phyloP scores from a whole-genome alignment of 768 basidiomycete genomes.

The Auricularia sp. region DNA sequence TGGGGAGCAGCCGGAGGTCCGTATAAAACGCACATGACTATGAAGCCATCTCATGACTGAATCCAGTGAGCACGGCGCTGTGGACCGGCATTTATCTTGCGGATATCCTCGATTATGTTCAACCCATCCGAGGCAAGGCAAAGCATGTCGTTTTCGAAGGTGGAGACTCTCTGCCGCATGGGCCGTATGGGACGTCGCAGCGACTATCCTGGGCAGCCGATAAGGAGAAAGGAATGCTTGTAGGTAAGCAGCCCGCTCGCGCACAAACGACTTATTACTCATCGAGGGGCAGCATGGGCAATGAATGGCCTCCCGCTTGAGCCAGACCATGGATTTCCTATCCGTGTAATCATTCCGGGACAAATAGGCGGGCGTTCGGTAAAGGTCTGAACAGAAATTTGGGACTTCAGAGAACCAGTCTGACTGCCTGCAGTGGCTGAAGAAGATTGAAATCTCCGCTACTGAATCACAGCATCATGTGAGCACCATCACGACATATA shows the following conservation, averaged over 20 bases:
- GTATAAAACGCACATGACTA: conserved; percentile 5
- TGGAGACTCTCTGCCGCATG: conserved; percentile 43
- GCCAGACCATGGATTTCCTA: conserved; percentile 56
- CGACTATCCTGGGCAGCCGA: conserved; percentile 35
- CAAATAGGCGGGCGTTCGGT: conserved; percentile 53
- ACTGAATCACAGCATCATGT: conserved; percentile 45
- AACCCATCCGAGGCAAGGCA: conserved; percentile 25
- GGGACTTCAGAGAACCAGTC: background rate
- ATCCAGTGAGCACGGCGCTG: conserved; percentile 37
- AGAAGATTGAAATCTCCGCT: conserved; percentile 39
- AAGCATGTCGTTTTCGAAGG: conserved; percentile 54
- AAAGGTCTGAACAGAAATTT: conserved; percentile 13
- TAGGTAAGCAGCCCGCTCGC: conserved; percentile 17
- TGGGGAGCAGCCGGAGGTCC: conserved; percentile 43
- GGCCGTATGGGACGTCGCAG: conserved; percentile 48
- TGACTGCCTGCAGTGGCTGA: conserved; percentile 39
- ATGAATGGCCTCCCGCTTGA: conserved; percentile 52
- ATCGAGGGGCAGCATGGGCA: conserved; percentile 29
- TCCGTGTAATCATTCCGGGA: conserved; percentile 53
- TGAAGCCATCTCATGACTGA: conserved; percentile 14
- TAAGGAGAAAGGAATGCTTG: conserved; percentile 39
- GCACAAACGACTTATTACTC: background rate
- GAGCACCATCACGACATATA: conserved; percentile 2
- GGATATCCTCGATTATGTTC: conserved; percentile 40
- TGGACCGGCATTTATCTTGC: conserved; percentile 51